Evolutionary conservation across 2,329 filamentous ascomycete genomes (phyloP).

Genomic region (Neonectria hederae): DNA sequence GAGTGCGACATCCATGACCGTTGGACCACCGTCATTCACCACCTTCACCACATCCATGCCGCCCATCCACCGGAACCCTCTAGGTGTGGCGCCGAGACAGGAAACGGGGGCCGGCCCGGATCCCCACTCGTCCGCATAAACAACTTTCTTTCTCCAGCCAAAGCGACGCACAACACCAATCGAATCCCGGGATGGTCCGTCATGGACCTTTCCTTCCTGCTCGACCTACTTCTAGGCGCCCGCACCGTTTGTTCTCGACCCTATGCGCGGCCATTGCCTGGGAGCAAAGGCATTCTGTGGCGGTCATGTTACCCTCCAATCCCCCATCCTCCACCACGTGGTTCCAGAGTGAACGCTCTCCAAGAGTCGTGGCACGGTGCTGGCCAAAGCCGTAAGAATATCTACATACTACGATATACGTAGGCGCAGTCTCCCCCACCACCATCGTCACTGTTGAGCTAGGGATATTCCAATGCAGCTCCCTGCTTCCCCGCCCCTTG

Average conservation of each 20-base stretch:
- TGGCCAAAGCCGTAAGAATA: not conserved
- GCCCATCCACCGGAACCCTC: conserved; percentile 36
- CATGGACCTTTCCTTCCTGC: conserved; percentile 14
- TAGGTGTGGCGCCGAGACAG: conserved; percentile 39
- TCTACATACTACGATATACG: not conserved
- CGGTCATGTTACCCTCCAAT: conserved; percentile 17
- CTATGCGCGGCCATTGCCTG: conserved; percentile 1
- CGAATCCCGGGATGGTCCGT: conserved; percentile 8
- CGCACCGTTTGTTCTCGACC: conserved; percentile 5
- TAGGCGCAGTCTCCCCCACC: conserved; percentile 4
- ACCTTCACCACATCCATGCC: conserved; percentile 5
- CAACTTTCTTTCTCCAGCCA: conserved; percentile 17
- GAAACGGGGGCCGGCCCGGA: conserved; percentile 39
- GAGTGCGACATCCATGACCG: conserved; percentile 2
- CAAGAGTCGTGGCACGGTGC: not conserved
- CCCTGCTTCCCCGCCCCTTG: conserved; percentile 19
- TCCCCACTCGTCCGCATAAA: conserved; percentile 37
- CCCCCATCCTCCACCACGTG: conserved; percentile 20
- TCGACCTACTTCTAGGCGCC: conserved; percentile 9
- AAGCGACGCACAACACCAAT: conserved; percentile 4
- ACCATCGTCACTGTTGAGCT: not conserved
- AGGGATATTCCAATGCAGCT: not conserved
- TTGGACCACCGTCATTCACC: not conserved
- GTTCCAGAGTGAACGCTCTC: conserved; percentile 11
- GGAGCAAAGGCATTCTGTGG: conserved; percentile 1